These are phyloP conservation scores for Heritiera littoralis DNA, from an alignment of 345 rosid species.

Conservation along the genomic window DNA sequence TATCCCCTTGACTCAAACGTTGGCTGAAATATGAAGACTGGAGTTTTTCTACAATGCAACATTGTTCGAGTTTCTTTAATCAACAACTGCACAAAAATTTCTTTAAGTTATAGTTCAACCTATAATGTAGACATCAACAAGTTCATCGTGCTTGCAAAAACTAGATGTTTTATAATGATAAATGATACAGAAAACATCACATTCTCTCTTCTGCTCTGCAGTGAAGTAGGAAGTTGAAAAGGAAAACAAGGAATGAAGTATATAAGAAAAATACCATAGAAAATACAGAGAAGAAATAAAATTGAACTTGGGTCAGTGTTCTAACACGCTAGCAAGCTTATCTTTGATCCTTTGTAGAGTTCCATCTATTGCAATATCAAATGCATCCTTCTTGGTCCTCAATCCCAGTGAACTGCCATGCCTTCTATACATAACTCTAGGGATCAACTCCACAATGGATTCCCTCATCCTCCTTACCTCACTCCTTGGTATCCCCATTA, in stretches of 20 bases:
- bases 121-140: neutral
- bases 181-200: neutral
- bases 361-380: constrained; percentile 80
- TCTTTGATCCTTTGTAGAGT: constrained; percentile 55
- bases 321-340: constrained; percentile 32
- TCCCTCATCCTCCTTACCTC: constrained; percentile 74
- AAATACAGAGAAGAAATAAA: neutral
- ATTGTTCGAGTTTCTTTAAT: neutral
- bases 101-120: neutral
- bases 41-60: neutral
- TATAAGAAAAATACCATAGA: neutral
- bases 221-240: neutral
- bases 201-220: neutral
- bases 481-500: constrained; percentile 60
- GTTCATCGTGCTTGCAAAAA: constrained; percentile 1
- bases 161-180: neutral
- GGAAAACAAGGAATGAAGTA: neutral
- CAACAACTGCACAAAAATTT: neutral
- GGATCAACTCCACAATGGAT: constrained; percentile 66
- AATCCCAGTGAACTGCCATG: constrained; percentile 73
- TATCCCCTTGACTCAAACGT: neutral
- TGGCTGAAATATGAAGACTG: neutral
- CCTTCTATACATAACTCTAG: constrained; percentile 67
- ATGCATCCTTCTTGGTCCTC: constrained; percentile 73
- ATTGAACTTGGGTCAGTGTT: constrained; percentile 19